Percentiles rank a stretch among this genome's conserved stretches.
phyloP scores from a whole-genome alignment of 2,329 filamentous ascomycete species.

The Curvularia lunata region DNA sequence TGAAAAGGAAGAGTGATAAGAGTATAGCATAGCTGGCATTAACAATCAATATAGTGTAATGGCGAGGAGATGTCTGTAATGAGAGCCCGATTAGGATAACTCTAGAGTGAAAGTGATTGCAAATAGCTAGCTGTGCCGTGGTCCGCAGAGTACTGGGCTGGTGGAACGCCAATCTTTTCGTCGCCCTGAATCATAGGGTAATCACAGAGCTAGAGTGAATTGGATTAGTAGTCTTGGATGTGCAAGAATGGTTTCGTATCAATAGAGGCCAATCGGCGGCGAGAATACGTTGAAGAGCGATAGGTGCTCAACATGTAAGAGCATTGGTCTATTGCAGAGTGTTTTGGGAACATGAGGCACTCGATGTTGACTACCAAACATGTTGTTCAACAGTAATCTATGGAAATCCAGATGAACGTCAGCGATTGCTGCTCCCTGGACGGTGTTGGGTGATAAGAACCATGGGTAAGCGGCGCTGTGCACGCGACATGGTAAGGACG shows the following conservation, averaged over 20 bases:
- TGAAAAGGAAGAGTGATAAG: neutral
- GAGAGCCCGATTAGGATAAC: neutral
- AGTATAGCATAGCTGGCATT: too few species aligned
- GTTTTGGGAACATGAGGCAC: neutral
- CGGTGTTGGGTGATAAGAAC: neutral
- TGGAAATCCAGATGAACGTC: conserved; percentile 8
- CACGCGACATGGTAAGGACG: neutral
- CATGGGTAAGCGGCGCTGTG: neutral
- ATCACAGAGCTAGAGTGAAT: conserved; percentile 7
- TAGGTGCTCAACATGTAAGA: neutral
- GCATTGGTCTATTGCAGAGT: neutral
- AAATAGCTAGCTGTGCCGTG: neutral
- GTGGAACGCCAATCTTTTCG: neutral
- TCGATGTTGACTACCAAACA: conserved; percentile 3
- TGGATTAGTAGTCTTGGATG: conserved; percentile 1
- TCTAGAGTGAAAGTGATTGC: neutral
- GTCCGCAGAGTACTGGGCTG: neutral
- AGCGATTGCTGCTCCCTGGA: neutral
- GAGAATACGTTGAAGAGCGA: neutral
- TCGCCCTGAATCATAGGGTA: conserved; percentile 3
- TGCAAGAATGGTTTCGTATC: conserved; percentile 2
- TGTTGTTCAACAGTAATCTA: neutral
- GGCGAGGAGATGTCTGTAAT: neutral
- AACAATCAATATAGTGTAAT: too few species aligned
- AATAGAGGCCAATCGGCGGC: neutral